Evolutionary conservation across 2,329 filamentous ascomycete species (phyloP).

Genomic region (Helicocarpus griseus): DNA sequence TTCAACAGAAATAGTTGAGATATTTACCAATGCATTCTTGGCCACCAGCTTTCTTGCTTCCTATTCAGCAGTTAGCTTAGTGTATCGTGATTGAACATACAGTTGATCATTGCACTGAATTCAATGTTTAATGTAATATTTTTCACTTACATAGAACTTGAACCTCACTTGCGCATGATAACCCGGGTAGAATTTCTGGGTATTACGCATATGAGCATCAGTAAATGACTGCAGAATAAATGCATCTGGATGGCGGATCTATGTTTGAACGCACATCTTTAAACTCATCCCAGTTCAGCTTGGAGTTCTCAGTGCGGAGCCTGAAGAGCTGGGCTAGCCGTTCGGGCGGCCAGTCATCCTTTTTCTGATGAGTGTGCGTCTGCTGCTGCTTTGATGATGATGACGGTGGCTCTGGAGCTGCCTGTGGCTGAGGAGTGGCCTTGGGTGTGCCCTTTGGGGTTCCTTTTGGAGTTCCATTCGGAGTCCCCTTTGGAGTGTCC

Average conservation of each 20-base stretch:
- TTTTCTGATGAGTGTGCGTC: neutral
- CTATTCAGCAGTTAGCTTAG: neutral
- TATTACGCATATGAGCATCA: neutral
- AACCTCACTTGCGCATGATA: neutral
- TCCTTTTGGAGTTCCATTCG: too few species aligned
- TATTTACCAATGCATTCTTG: neutral
- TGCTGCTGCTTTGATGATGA: too few species aligned
- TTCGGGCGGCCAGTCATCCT: neutral
- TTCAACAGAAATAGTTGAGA: too few species aligned
- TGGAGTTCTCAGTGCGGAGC: neutral
- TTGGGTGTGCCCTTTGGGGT: too few species aligned
- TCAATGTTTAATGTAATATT: neutral
- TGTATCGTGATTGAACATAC: too few species aligned
- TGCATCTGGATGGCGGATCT: neutral
- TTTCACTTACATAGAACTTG: constrained; percentile 2
- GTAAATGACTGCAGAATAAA: neutral
- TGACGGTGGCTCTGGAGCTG: neutral
- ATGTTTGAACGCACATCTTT: neutral
- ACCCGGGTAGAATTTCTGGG: neutral
- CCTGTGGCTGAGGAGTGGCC: neutral
- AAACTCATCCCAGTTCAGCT: constrained; percentile 1
- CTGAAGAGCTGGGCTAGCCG: neutral
- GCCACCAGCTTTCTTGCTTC: neutral
- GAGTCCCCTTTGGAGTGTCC: too few species aligned
- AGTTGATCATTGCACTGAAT: too few species aligned